Percentiles rank a stretch among this genome's conserved stretches.
phyloP scores from a whole-genome alignment of 306 rosid genomes.

The Medicago lupulina region DNA sequence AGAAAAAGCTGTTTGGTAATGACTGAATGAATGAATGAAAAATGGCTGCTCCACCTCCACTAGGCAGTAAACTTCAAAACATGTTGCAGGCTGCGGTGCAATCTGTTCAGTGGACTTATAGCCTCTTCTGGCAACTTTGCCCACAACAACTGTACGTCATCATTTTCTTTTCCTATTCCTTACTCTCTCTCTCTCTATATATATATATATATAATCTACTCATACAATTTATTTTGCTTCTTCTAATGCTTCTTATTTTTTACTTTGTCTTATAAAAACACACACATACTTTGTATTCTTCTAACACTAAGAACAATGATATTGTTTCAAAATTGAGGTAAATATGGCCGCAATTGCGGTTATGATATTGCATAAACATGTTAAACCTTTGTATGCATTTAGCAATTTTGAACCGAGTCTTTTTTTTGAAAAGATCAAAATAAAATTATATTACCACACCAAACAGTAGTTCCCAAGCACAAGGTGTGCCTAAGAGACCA shows the following conservation, averaged over 20 bases:
- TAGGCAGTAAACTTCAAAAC: conserved; percentile 53
- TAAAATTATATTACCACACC: too few relatives aligned
- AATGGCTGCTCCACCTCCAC: conserved; percentile 59
- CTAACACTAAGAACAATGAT: not conserved
- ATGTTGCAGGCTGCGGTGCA: conserved; percentile 92
- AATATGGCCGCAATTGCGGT: too few relatives aligned
- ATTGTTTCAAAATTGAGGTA: not conserved
- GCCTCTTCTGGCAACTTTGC: conserved; percentile 89
- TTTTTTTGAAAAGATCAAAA: too few relatives aligned
- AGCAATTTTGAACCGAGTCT: not conserved
- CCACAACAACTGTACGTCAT: conserved; percentile 76
- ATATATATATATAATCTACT: too few relatives aligned
- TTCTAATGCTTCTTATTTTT: not conserved
- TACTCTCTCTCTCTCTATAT: too few relatives aligned
- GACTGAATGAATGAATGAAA: not conserved
- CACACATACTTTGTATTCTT: not conserved
- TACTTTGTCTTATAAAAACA: not conserved
- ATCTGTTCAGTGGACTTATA: conserved; percentile 97
- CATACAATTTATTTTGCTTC: too few relatives aligned
- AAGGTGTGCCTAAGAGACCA: too few relatives aligned
- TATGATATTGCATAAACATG: not conserved
- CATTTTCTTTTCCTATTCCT: not conserved
- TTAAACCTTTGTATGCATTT: not conserved
- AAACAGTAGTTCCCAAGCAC: too few relatives aligned
- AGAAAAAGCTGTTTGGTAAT: not conserved